Base-by-base conservation (phyloP, 192 early-diverging fungal species). In the Umbelopsis vinacea region DNA sequence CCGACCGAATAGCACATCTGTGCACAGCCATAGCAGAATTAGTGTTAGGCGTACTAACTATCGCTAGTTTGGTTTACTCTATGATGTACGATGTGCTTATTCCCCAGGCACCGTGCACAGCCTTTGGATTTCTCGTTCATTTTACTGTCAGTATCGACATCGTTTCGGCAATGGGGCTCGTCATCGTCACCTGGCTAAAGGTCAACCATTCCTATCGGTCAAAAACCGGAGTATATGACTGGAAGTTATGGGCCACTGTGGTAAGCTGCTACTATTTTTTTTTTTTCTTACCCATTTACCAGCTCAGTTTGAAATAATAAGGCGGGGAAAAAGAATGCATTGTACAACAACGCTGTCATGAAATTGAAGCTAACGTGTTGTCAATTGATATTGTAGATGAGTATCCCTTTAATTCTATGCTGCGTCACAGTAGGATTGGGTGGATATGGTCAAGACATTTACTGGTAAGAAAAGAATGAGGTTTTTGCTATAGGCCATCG, bases 371-470 rank as follows among this genome's bases (percentile, higher is more conserved):
- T 63, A 33, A 63, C 57, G 4, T 43, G 57, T 14, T 63, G 14
- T 63, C 57, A 63, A 29, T 19, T 3, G 11, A 14, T 35, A 9
- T 52, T 54, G 53, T 35, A 63, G 57, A 17, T 63, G 57, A 17
- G 15, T 63, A 19, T 63, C 15, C 57, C 57, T 17, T 9, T 63
- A 2, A 33, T 63, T 63, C 33, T 63, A 37, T 63, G 57, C 14
- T 63, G 57, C 14, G 33, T 63, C 6, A n/a, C 26, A 12, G 26
- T 63, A 11, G 57, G 57, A 37, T 14, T 63, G 57, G 26, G 35
- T 63, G 57, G 57, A 63, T 63, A 35, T 37, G 57, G 57, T 29
- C 24, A 63, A 37, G 57, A 63, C 37, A 37, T 63, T 63, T 63
- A 63, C 33, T 63, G 57, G 57, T 63, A 35, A 63, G 57, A 7